A percentile compares a stretch with the other conserved stretches of the same genome.
Evolutionary conservation across 805 yeast species (phyloP).

Genomic region (Ogataea pilisensis): DNA sequence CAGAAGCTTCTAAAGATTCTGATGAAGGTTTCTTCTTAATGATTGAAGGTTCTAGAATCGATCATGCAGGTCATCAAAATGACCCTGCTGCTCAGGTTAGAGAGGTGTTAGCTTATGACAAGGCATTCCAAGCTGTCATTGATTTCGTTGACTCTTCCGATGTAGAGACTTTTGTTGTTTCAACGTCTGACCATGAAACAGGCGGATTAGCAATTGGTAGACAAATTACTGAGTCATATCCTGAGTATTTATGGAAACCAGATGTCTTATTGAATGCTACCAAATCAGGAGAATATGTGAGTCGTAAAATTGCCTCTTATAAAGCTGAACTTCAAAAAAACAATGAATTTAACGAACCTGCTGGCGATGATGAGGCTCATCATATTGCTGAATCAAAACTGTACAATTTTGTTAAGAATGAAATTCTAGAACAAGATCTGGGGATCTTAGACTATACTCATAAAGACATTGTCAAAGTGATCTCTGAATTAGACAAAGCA

Average conservation of each 20-base stretch:
- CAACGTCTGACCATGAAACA: slow-evolving; percentile 93
- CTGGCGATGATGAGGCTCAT: neutral
- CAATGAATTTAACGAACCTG: neutral
- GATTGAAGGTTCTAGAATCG: slow-evolving; percentile 91
- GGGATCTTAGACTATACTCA: slow-evolving; percentile 57
- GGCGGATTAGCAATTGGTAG: slow-evolving; percentile 90
- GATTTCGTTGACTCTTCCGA: slow-evolving; percentile 66
- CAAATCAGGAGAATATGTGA: slow-evolving; percentile 74
- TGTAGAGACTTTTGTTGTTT: slow-evolving; percentile 70
- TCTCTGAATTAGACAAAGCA: slow-evolving; percentile 31
- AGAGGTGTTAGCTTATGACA: slow-evolving; percentile 84
- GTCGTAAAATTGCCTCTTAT: slow-evolving; percentile 37
- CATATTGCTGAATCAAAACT: slow-evolving; percentile 26
- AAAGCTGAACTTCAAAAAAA: slow-evolving; percentile 4
- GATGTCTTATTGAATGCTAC: slow-evolving; percentile 63
- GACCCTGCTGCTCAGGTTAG: slow-evolving; percentile 94
- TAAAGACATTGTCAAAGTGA: slow-evolving; percentile 47
- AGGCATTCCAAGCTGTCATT: slow-evolving; percentile 70
- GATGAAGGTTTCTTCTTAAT: slow-evolving; percentile 83
- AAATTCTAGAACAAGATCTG: slow-evolving; percentile 57
- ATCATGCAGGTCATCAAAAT: slow-evolving; percentile 91
- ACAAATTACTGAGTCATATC: slow-evolving; percentile 65
- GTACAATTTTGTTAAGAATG: slow-evolving; percentile 44
- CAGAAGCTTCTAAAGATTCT: slow-evolving; percentile 61
- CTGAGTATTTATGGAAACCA: slow-evolving; percentile 88